Evolutionary conservation across 2,329 filamentous ascomycete species (phyloP).

Genomic region (Verticillium tricorpus): DNA sequence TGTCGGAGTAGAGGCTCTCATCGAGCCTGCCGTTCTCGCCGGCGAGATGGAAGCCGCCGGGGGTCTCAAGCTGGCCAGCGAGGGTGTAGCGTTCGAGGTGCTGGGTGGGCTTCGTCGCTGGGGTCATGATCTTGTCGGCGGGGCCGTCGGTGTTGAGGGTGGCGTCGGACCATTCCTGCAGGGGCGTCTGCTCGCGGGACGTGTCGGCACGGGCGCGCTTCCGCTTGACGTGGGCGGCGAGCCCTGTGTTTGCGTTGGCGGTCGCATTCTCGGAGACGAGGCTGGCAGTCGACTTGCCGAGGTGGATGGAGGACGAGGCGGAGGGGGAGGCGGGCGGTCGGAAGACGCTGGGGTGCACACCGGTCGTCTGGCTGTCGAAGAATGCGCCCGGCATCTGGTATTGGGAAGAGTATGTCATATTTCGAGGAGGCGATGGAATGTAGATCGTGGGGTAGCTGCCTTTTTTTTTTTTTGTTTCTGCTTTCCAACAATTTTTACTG

Average conservation of each 20-base stretch:
- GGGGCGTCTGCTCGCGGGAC: constrained; percentile 25
- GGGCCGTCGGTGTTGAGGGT: constrained; percentile 22
- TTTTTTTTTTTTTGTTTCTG: not conserved
- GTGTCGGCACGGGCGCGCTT: constrained; percentile 32
- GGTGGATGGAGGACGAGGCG: constrained; percentile 17
- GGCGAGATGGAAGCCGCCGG: constrained; percentile 25
- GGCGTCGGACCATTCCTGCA: constrained; percentile 24
- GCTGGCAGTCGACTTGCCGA: constrained; percentile 33
- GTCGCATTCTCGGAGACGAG: constrained; percentile 30
- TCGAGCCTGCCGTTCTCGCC: constrained; percentile 33
- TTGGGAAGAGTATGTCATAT: constrained; percentile 25
- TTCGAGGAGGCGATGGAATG: not conserved
- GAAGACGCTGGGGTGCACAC: constrained; percentile 40
- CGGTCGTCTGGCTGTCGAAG: constrained; percentile 25
- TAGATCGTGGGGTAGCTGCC: not conserved
- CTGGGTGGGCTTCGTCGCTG: not conserved
- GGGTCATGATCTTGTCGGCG: not conserved
- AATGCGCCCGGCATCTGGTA: constrained; percentile 29
- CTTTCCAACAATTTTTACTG: not conserved
- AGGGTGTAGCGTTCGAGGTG: constrained; percentile 37
- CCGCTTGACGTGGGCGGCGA: constrained; percentile 35
- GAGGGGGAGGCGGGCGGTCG: constrained; percentile 36
- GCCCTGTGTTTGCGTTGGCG: constrained; percentile 1
- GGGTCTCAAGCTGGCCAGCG: constrained; percentile 50
- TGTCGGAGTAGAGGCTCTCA: constrained; percentile 53